A percentile compares a stretch with the other conserved stretches of the same genome.
Conservation (phyloP, 768 basidiomycete genomes). For the Leccinellum albellum region DNA sequence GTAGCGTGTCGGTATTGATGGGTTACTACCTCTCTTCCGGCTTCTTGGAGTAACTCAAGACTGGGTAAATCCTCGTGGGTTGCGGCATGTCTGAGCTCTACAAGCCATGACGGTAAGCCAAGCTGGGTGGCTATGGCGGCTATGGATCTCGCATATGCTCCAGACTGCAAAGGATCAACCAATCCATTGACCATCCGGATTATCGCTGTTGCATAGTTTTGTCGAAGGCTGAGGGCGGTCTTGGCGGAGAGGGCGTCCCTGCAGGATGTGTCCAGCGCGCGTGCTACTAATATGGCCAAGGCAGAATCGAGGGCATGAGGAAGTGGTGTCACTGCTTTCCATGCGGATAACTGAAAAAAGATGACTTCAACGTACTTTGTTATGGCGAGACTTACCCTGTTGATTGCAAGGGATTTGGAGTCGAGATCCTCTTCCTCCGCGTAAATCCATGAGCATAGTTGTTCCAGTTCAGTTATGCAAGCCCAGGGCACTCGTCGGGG, state of each 20-base stretch:
- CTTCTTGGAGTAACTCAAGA: slow-evolving; percentile 73
- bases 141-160: slow-evolving; percentile 87
- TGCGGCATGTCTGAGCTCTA: slow-evolving; percentile 90
- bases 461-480: slow-evolving; percentile 62
- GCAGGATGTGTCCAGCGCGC: slow-evolving; percentile 48
- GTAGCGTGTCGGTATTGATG: slow-evolving; percentile 1
- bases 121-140: slow-evolving; percentile 83
- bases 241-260: slow-evolving; percentile 14
- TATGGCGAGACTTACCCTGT: slow-evolving; percentile 48
- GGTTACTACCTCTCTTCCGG: slow-evolving; percentile 57
- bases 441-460: slow-evolving; percentile 75
- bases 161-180: slow-evolving; percentile 90
- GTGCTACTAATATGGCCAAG: slow-evolving; percentile 56
- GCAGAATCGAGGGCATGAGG: slow-evolving; percentile 80
- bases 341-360: slow-evolving; percentile 64
- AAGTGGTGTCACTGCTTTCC: slow-evolving; percentile 70
- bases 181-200: slow-evolving; percentile 92
- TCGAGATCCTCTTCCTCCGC: slow-evolving; percentile 55
- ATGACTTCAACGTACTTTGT: slow-evolving; percentile 5
- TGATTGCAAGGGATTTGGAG: slow-evolving; percentile 56
- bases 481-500: slow-evolving; percentile 84
- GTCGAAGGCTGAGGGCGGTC: slow-evolving; percentile 55
- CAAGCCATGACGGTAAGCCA: slow-evolving; percentile 82
- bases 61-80: slow-evolving; percentile 95
- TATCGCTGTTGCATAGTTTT: slow-evolving; percentile 76